These are phyloP conservation scores for Sporobolomyces pararoseus DNA, from an alignment of 768 basidiomycete genomes.

Conservation along the genomic window DNA sequence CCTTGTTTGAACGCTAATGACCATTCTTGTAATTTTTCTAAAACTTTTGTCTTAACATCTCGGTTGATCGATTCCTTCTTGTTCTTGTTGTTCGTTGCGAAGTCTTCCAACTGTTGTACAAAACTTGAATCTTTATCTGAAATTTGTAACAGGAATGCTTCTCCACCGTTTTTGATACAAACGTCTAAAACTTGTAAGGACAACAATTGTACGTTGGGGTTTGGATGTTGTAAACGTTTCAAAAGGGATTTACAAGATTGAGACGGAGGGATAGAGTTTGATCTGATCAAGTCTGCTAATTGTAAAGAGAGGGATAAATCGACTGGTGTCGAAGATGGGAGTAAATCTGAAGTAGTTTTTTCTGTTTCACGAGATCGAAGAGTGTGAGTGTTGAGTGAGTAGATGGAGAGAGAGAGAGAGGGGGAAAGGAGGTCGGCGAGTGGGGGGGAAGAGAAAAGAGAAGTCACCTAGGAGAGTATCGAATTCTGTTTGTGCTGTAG, in stretches of 20 bases:
- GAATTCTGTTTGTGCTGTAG: constrained; percentile 14
- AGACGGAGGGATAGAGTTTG: constrained; percentile 77
- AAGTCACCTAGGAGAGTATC: constrained; percentile 27
- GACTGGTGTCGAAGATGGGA: constrained; percentile 78
- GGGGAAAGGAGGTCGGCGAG: background rate
- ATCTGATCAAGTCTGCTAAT: constrained; percentile 93
- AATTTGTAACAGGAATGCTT: constrained; percentile 77
- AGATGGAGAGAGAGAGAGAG: background rate
- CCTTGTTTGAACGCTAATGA: constrained; percentile 81
- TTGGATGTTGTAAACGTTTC: constrained; percentile 82
- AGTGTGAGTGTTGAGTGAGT: background rate
- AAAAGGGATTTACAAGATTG: constrained; percentile 85
- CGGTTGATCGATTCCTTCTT: constrained; percentile 54
- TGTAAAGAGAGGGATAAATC: constrained; percentile 82
- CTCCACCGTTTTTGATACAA: constrained; percentile 95
- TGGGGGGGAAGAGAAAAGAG: background rate
- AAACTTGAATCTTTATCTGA: constrained; percentile 48
- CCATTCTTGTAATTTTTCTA: constrained; percentile 88
- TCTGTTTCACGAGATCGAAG: constrained; percentile 54
- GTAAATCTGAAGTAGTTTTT: constrained; percentile 86
- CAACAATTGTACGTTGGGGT: constrained; percentile 61
- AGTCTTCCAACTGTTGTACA: constrained; percentile 31
- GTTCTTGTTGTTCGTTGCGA: constrained; percentile 17
- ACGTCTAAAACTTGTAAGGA: constrained; percentile 70
- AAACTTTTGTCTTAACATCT: constrained; percentile 74